Conservation (phyloP, 352 stramenopile species). For the Globisporangium camurandrum region DNA sequence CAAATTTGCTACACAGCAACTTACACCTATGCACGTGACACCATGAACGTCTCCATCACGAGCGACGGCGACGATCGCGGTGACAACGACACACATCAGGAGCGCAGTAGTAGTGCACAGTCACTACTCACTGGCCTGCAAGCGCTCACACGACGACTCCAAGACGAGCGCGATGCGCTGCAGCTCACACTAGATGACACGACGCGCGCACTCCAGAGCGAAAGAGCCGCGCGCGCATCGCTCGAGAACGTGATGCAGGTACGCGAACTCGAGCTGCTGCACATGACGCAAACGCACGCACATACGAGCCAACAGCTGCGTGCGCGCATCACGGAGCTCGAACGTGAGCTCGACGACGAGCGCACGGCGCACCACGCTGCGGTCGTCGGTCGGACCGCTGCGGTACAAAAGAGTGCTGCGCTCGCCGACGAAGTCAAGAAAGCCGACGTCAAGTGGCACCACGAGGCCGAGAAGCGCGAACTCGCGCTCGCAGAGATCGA, state of each 20-base stretch:
- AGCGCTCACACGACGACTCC: conserved; percentile 47
- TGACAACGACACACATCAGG: background rate
- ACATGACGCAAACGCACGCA: conserved; percentile 50
- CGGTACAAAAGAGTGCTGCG: conserved; percentile 43
- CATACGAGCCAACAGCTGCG: conserved; percentile 40
- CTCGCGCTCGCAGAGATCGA: conserved; percentile 38
- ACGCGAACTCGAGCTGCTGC: conserved; percentile 59
- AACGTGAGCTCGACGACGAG: conserved; percentile 63
- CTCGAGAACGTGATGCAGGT: conserved; percentile 56
- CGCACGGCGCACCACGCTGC: conserved; percentile 38
- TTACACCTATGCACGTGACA: background rate
- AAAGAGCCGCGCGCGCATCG: conserved; percentile 23
- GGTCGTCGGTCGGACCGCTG: conserved; percentile 38
- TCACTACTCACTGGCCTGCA: conserved; percentile 23
- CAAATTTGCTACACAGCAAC: too few relatives aligned
- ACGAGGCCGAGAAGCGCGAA: conserved; percentile 60
- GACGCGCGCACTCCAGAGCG: conserved; percentile 30
- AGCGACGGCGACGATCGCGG: background rate
- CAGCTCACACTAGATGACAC: conserved; percentile 41
- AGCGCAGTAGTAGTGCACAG: background rate
- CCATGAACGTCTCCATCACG: background rate
- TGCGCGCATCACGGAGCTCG: conserved; percentile 35
- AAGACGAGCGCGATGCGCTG: conserved; percentile 54
- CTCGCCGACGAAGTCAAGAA: conserved; percentile 41
- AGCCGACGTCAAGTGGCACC: conserved; percentile 49